These are phyloP conservation scores for Xylona heveae DNA, from an alignment of 495 filamentous ascomycete genomes.

Conservation along the genomic window DNA sequence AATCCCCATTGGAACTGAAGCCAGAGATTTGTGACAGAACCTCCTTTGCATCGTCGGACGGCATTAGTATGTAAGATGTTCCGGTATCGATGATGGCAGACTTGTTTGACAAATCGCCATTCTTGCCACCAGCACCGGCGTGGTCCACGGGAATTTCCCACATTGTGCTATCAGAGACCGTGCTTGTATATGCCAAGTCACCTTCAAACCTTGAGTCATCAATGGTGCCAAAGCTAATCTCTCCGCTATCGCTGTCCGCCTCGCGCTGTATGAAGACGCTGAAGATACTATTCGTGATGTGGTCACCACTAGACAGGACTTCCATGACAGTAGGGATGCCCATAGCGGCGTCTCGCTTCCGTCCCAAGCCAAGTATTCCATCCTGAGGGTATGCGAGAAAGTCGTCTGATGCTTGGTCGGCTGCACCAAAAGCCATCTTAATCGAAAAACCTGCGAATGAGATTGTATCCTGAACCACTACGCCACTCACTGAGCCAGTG, in stretches of 20 bases:
- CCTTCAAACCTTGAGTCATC: conserved; percentile 45
- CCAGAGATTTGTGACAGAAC: conserved; percentile 46
- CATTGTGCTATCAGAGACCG: conserved; percentile 16
- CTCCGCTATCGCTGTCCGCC: conserved; percentile 45
- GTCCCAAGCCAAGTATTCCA: conserved; percentile 66
- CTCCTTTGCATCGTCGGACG: conserved; percentile 35
- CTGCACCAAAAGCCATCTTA: conserved; percentile 44
- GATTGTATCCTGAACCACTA: conserved; percentile 37
- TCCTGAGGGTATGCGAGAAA: conserved; percentile 64
- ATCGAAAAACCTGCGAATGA: conserved; percentile 40
- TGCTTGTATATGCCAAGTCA: conserved; percentile 36
- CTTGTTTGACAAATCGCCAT: conserved; percentile 24
- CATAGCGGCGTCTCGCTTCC: conserved; percentile 19
- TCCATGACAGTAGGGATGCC: conserved; percentile 40
- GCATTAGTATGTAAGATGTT: conserved; percentile 52
- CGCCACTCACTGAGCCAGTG: conserved; percentile 42
- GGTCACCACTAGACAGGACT: conserved; percentile 28
- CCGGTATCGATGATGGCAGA: conserved; percentile 63
- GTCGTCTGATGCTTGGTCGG: conserved; percentile 38
- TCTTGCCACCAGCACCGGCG: conserved; percentile 31
- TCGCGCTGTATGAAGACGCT: conserved; percentile 42
- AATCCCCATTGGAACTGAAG: conserved; percentile 25
- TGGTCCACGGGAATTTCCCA: conserved; percentile 56
- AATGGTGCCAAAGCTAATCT: conserved; percentile 52
- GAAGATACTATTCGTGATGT: conserved; percentile 41